A percentile compares a stretch with the other conserved stretches of the same genome.
phyloP scores from a whole-genome alignment of 208 protist species.

The Sergeia podlipaevii region DNA sequence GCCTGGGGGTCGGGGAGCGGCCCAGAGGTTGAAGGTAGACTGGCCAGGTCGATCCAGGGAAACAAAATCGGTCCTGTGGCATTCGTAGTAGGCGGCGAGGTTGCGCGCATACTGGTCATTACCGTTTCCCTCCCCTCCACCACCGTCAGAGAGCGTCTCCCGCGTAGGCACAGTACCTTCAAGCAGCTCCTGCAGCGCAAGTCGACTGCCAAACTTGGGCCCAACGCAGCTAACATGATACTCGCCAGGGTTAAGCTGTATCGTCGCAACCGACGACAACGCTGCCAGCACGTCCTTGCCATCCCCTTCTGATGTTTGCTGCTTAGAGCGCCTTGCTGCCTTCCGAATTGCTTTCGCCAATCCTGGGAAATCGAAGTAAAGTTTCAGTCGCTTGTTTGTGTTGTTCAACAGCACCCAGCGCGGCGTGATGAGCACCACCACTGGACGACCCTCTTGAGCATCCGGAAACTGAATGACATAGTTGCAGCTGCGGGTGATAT shows the following conservation, averaged over 20 bases:
- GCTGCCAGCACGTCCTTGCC: constrained; percentile 20
- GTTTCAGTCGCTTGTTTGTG: constrained; percentile 49
- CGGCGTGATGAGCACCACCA: constrained; percentile 63
- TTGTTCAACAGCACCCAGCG: constrained; percentile 79
- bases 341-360: constrained; percentile 18
- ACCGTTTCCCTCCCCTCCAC: too few species aligned
- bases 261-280: constrained; percentile 26
- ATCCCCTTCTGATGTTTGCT: constrained; percentile 4
- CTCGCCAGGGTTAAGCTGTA: constrained; percentile 64
- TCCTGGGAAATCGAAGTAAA: constrained; percentile 49
- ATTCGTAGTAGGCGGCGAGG: constrained; percentile 51
- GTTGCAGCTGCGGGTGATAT: constrained; percentile 71
- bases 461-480: constrained; percentile 73
- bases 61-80: constrained; percentile 50
- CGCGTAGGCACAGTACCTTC: constrained; percentile 52
- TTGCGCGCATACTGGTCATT: constrained; percentile 28
- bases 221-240: constrained; percentile 80
- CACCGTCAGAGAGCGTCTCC: too few species aligned
- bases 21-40: constrained; percentile 74
- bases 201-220: constrained; percentile 41
- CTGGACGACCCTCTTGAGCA: constrained; percentile 54
- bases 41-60: constrained; percentile 58
- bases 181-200: constrained; percentile 57
- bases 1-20: constrained; percentile 28
- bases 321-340: constrained; percentile 7